Evolutionary conservation across 2,329 filamentous ascomycete species (phyloP).

Genomic region (Paecilomyces sp.): DNA sequence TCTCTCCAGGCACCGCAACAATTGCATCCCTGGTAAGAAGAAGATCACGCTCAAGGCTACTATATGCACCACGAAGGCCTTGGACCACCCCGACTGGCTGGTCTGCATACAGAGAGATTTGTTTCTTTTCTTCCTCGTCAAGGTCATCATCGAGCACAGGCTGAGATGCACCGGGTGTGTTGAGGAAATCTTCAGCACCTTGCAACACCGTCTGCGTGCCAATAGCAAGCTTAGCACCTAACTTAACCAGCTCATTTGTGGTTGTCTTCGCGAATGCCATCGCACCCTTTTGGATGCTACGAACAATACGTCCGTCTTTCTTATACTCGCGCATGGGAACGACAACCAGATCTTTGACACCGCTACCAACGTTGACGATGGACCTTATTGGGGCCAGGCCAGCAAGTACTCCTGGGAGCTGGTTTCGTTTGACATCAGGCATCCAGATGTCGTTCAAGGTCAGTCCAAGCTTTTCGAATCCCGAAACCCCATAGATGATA

Average conservation of each 20-base stretch:
- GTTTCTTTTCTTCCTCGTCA: conserved; percentile 64
- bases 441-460: conserved; percentile 95
- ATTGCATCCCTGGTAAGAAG: conserved; percentile 81
- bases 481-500: conserved; percentile 85
- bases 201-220: conserved; percentile 92
- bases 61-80: conserved; percentile 74
- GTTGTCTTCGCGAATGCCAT: conserved; percentile 87
- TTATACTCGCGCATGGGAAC: conserved; percentile 88
- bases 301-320: conserved; percentile 87
- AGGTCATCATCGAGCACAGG: conserved; percentile 47
- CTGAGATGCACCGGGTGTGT: conserved; percentile 21
- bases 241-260: conserved; percentile 84
- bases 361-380: conserved; percentile 82
- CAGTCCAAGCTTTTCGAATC: conserved; percentile 83
- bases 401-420: conserved; percentile 80
- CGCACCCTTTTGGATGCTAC: conserved; percentile 86
- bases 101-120: conserved; percentile 86
- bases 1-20: conserved; percentile 85
- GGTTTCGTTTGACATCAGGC: conserved; percentile 82
- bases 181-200: conserved; percentile 74
- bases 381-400: conserved; percentile 86
- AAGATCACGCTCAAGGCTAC: conserved; percentile 79
- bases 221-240: conserved; percentile 89
- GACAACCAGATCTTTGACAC: conserved; percentile 77
- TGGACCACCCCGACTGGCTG: conserved; percentile 86